Conservation (phyloP, 352 stramenopile genomes). For the Blastocystis sp. region DNA sequence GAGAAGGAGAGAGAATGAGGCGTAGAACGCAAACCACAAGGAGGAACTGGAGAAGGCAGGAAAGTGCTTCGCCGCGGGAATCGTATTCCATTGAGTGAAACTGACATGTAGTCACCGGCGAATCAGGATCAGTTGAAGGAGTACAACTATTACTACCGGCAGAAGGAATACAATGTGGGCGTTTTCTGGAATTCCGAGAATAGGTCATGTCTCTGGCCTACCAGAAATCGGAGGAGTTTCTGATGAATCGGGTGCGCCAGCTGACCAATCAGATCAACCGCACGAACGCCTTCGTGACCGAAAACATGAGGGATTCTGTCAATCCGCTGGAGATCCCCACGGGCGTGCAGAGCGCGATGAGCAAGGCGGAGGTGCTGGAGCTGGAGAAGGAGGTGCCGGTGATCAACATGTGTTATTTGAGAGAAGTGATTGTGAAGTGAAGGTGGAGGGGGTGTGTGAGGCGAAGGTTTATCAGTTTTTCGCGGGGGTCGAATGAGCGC, state of each 20-base stretch:
- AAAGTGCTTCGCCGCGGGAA: not conserved
- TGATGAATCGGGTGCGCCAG: slow-evolving; percentile 60
- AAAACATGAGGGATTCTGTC: slow-evolving; percentile 1
- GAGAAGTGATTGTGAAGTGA: slow-evolving; percentile 38
- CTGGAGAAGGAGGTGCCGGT: slow-evolving; percentile 25
- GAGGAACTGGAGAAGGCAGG: not conserved
- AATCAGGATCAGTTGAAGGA: slow-evolving; percentile 5
- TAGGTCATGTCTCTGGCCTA: slow-evolving; percentile 2
- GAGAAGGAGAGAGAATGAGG: not conserved
- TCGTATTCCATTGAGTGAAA: not conserved
- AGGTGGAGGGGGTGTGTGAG: not conserved
- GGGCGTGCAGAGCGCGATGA: not conserved
- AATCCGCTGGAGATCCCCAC: not conserved
- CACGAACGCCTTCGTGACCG: not conserved
- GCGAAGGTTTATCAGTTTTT: slow-evolving; percentile 49
- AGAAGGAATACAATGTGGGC: slow-evolving; percentile 45
- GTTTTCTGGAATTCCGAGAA: not conserved
- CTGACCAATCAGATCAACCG: slow-evolving; percentile 47
- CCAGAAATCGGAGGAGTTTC: slow-evolving; percentile 57
- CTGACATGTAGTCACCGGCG: not conserved
- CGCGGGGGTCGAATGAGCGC: slow-evolving; percentile 39
- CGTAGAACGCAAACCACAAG: slow-evolving; percentile 23
- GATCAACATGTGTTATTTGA: slow-evolving; percentile 38
- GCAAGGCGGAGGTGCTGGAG: slow-evolving; percentile 12
- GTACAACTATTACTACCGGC: slow-evolving; percentile 34